Conservation (phyloP, 768 basidiomycete species). For the Mycena olivaceomarginata region DNA sequence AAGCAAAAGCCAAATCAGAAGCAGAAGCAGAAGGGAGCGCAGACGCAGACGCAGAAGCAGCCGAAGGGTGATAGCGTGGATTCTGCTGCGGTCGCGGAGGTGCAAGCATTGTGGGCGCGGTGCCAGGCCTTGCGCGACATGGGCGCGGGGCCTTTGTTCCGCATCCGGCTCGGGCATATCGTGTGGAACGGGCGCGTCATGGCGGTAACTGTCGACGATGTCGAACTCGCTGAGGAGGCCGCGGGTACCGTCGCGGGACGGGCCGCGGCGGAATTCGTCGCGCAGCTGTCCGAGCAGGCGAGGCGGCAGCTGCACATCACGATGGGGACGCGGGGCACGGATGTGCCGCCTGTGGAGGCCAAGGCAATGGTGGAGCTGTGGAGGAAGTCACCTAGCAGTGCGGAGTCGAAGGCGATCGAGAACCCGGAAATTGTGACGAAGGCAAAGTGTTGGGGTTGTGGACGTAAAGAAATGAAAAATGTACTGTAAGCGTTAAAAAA, state of each 20-base stretch:
- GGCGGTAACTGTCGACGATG: conserved; percentile 82
- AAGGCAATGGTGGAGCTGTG: conserved; percentile 76
- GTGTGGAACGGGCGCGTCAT: conserved; percentile 89
- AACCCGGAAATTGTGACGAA: neutral
- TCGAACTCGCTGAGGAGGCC: conserved; percentile 56
- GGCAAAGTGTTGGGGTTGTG: neutral
- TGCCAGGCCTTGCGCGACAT: conserved; percentile 67
- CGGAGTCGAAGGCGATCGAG: neutral
- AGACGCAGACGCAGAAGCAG: neutral
- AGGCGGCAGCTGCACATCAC: conserved; percentile 85
- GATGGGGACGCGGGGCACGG: conserved; percentile 79
- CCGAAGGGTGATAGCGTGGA: too few relatives aligned
- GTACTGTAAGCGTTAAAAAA: neutral
- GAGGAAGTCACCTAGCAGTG: conserved; percentile 47
- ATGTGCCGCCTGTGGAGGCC: conserved; percentile 78
- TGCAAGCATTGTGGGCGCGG: conserved; percentile 64
- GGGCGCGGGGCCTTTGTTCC: conserved; percentile 63
- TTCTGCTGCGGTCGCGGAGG: conserved; percentile 32
- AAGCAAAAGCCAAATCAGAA: too few relatives aligned
- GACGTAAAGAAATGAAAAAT: neutral
- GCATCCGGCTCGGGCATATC: conserved; percentile 75
- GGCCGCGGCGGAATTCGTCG: conserved; percentile 68
- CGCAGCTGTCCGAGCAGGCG: conserved; percentile 66
- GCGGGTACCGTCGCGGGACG: conserved; percentile 51
- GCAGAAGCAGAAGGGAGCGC: neutral